phyloP scores from a whole-genome alignment of 352 stramenopile genomes.

The Phytophthora colocasiae region DNA sequence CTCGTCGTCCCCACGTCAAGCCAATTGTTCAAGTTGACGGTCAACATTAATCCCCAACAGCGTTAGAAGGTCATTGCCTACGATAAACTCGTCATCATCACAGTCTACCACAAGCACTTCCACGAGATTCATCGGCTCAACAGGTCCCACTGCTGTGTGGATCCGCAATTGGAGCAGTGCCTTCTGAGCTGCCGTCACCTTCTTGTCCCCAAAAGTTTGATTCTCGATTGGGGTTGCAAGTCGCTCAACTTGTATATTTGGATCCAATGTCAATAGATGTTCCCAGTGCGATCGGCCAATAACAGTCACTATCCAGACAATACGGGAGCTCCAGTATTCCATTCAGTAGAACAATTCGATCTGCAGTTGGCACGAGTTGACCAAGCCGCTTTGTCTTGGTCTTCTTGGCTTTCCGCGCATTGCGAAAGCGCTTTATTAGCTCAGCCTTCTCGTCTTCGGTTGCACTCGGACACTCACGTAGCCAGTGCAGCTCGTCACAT shows the following conservation, averaged over 20 bases:
- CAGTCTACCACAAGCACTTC: not conserved
- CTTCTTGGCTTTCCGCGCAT: not conserved
- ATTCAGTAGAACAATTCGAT: slow-evolving; percentile 2
- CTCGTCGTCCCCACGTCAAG: not conserved
- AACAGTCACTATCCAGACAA: slow-evolving; percentile 20
- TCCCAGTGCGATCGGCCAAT: slow-evolving; percentile 20
- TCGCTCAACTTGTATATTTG: not conserved
- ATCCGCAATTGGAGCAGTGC: slow-evolving; percentile 6
- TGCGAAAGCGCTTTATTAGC: not conserved
- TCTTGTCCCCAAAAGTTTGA: slow-evolving; percentile 6
- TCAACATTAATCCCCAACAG: slow-evolving; percentile 25
- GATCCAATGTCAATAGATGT: not conserved
- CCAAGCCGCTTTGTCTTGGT: slow-evolving; percentile 1
- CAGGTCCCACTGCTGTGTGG: slow-evolving; percentile 13
- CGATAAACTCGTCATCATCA: slow-evolving; percentile 22
- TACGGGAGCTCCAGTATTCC: slow-evolving; percentile 10
- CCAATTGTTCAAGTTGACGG: slow-evolving; percentile 18
- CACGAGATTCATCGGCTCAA: slow-evolving; percentile 3
- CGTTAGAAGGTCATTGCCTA: slow-evolving; percentile 16
- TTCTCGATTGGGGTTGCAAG: slow-evolving; percentile 2
- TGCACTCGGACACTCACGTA: slow-evolving; percentile 3
- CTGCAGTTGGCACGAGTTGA: not conserved
- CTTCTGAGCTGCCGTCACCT: slow-evolving; percentile 12
- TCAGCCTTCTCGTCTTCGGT: slow-evolving; percentile 1
- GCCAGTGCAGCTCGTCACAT: slow-evolving; percentile 16